Conservation (phyloP, 306 rosid genomes). For the Gynostemma pentaphyllum region DNA sequence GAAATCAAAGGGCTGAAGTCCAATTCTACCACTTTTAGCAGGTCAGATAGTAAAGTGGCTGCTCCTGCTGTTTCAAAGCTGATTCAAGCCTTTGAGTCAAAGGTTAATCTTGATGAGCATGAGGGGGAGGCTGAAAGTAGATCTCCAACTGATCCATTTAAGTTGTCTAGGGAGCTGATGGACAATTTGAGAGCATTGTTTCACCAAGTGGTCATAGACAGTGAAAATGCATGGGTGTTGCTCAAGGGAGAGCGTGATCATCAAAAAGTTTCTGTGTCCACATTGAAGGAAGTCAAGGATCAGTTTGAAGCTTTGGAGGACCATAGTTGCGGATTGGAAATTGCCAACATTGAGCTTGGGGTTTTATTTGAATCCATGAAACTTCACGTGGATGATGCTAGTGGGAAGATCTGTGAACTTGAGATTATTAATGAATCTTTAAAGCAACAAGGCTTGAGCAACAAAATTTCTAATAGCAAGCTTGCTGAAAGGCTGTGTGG, state of each 20-base stretch:
- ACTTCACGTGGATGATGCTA: conserved; percentile 38
- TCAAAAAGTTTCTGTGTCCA: conserved; percentile 33
- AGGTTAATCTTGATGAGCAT: conserved; percentile 42
- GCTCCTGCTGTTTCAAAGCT: conserved; percentile 59
- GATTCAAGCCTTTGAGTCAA: conserved; percentile 81
- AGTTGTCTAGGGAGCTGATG: conserved; percentile 31
- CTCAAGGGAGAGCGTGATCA: conserved; percentile 50
- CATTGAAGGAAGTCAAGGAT: conserved; percentile 29
- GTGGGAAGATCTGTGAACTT: conserved; percentile 38
- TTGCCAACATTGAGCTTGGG: conserved; percentile 53
- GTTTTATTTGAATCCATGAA: conserved; percentile 60
- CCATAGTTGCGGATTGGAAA: conserved; percentile 46
- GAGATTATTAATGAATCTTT: conserved; percentile 39
- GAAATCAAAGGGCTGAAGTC: conserved; percentile 36
- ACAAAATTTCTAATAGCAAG: conserved; percentile 33
- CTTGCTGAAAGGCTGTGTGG: conserved; percentile 44
- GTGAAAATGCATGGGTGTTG: conserved; percentile 37
- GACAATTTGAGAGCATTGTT: conserved; percentile 47
- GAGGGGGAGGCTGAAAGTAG: conserved; percentile 39
- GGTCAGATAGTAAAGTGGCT: conserved; percentile 32
- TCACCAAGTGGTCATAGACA: conserved; percentile 42
- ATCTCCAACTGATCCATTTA: conserved; percentile 32
- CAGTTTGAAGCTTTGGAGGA: conserved; percentile 50
- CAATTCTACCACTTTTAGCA: conserved; percentile 29
- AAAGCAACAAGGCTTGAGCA: conserved; percentile 31